Base-by-base conservation (phyloP, 345 rosid species). In the Diplotaxis tenuifolia region DNA sequence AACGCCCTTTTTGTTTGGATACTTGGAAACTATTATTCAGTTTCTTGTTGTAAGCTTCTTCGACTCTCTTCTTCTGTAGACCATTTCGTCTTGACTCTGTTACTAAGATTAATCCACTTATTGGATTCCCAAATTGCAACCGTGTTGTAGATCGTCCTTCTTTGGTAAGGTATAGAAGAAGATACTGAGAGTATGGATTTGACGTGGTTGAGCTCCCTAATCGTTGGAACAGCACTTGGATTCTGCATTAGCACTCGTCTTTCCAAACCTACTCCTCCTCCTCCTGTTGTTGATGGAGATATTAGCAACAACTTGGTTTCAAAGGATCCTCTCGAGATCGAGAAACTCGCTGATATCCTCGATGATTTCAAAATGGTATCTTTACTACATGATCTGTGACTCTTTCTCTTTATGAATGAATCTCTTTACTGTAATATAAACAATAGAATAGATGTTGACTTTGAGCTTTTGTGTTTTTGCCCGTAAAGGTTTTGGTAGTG, bases 351-450 rank as follows among this genome's bases (percentile, higher is more conserved):
- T 31, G 93, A 85, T 70, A 83, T 89, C 64, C 83, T 88, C 50
- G 90, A 89, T 34, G 90, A 89, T 73, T 95, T 95, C 80, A 95
- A 94, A 79, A 87, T 95, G 99, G 99, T 89, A 18, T 62, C 16
- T 8, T 62, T 34, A 52, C 65, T 23, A 23, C 18, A 32, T 32
- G 15, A 28, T 65, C 60, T 3, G 2, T 62, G 40, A 54, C 40
- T 47, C 65, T 25, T 57, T 47, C 60, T 59, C 14, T 38, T 15
- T 38, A 6, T 47, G 2, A n/a, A n/a, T n/a, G n/a, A n/a, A 18
- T n/a, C 15, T 73, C 65, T 68, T 25, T 23, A 55, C 62, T 11
- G 9, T 42, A 11, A 10, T 62, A 9, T 16, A 69, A 73, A 16
- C 56, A 5, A 22, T 54, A 25, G n/a, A 5, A 22, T 54, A 25